Base-by-base conservation (phyloP, 345 rosid genomes). In the Psidium friedrichsthalianum region DNA sequence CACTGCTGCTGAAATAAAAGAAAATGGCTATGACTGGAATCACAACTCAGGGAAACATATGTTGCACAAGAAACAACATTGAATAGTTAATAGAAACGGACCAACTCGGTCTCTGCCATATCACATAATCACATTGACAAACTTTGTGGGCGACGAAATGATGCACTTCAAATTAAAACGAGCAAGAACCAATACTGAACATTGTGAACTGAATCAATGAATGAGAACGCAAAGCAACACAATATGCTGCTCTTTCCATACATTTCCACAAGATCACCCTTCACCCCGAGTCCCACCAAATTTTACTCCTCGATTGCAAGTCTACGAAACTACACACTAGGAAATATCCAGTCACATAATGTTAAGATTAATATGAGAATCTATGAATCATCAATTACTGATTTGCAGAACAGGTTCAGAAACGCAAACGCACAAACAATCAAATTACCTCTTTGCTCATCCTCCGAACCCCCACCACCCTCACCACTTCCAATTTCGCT, bases 391-490 rank as follows among this genome's bases (percentile, higher is more conserved):
- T 4, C 47, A 18, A 8, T 36, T 69, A 69, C 47, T 69, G 36
- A 36, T 32, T 69, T 40, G 51, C 82, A 15, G 42, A 84, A 9
- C 83, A 44, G 18, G 18, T 49, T 44, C 84, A 74, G 29, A 25
- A 40, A 61, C 27, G 80, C 24, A 32, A 32, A n/a, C 16, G 58
- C 27, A 5, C 27, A 64, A 42, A 57, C 3, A 40, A 29, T 8
- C 6, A 42, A 47, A 6, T 61, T 86, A 90, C 92, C 93, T 49
- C 56, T 89, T 61, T 56, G 81, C 5, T 83, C 47, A 58, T 78
- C 83, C 21, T 59, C 82, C 83, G 0, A 49, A 44, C 27, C 69
- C 83, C 86, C 58, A 74, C 85, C 13, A 80, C 85, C 56, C 52
- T 86, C 86, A 1, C 54, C 16, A 21, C 18, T 42, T 49, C 83